A percentile compares a stretch with the other conserved stretches of the same genome.
Conservation (phyloP, 1,284 basidiomycete species). For the Boletellus dicymbophilus region DNA sequence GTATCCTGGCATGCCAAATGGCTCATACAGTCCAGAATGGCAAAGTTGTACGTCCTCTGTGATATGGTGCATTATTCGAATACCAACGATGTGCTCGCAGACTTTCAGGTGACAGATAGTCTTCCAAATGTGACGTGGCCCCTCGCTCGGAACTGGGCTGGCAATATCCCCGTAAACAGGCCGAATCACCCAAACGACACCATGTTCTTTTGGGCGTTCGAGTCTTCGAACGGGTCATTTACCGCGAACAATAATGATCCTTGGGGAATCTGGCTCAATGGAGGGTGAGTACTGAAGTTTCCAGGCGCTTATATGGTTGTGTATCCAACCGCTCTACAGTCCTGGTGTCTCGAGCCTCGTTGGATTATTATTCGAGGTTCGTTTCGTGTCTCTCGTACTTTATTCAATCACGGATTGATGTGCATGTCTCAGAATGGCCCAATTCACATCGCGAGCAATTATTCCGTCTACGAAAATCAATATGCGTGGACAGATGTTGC, state of each 20-base stretch:
- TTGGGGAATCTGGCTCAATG: slow-evolving; percentile 78
- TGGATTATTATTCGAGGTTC: slow-evolving; percentile 64
- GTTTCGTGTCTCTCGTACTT: neutral
- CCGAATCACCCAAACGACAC: slow-evolving; percentile 70
- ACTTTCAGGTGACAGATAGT: slow-evolving; percentile 54
- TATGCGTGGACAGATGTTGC: slow-evolving; percentile 61
- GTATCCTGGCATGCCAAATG: slow-evolving; percentile 35
- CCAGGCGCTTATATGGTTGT: too few relatives aligned
- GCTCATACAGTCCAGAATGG: slow-evolving; percentile 60
- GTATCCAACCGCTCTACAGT: slow-evolving; percentile 32
- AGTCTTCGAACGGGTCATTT: slow-evolving; percentile 60
- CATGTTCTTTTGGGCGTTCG: slow-evolving; percentile 73
- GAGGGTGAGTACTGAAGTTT: slow-evolving; percentile 66
- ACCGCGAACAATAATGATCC: slow-evolving; percentile 50
- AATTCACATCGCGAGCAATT: slow-evolving; percentile 52
- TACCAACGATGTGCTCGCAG: neutral
- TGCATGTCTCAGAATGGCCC: slow-evolving; percentile 59
- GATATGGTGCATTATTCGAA: neutral
- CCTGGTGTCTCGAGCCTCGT: slow-evolving; percentile 71
- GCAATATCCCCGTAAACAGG: slow-evolving; percentile 66
- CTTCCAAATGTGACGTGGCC: slow-evolving; percentile 68
- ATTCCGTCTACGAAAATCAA: slow-evolving; percentile 49
- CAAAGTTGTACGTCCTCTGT: slow-evolving; percentile 53
- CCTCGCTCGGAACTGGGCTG: slow-evolving; percentile 59
- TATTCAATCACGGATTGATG: neutral